Evolutionary conservation across 257 asterid species (phyloP).

Genomic region (Rubia yunnanensis): DNA sequence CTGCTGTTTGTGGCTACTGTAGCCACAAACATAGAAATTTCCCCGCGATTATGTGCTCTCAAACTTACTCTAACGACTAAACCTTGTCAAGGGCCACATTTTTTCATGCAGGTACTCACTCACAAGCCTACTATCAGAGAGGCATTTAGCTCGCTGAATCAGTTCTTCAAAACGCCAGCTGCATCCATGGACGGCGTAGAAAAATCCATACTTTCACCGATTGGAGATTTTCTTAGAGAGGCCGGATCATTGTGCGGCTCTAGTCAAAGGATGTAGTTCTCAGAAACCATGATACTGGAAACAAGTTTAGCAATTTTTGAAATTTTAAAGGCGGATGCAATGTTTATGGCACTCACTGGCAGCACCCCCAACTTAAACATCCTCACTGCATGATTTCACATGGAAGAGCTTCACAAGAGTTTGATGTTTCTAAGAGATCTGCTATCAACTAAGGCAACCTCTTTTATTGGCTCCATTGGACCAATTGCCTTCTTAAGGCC

Average conservation of each 20-base stretch:
- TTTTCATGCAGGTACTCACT: neutral
- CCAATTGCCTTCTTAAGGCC: neutral
- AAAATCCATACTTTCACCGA: neutral
- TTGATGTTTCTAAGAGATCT: neutral
- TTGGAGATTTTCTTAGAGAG: neutral
- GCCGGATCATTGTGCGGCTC: neutral
- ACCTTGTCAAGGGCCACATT: conserved; percentile 2
- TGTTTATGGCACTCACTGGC: neutral
- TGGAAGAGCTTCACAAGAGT: neutral
- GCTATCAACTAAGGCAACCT: neutral
- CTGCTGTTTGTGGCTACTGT: too few species aligned
- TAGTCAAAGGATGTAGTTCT: neutral
- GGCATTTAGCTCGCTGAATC: neutral
- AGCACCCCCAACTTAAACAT: neutral
- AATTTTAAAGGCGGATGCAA: neutral
- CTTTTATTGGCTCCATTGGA: neutral
- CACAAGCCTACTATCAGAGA: neutral
- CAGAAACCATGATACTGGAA: neutral
- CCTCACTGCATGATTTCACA: neutral
- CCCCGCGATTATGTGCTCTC: neutral
- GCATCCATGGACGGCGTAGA: neutral
- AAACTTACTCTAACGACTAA: neutral
- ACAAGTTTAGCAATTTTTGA: conserved; percentile 1
- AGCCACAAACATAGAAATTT: too few species aligned
- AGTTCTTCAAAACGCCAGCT: neutral